Conservation (phyloP, 208 protist species). For the Wallacemonas rigidus region DNA sequence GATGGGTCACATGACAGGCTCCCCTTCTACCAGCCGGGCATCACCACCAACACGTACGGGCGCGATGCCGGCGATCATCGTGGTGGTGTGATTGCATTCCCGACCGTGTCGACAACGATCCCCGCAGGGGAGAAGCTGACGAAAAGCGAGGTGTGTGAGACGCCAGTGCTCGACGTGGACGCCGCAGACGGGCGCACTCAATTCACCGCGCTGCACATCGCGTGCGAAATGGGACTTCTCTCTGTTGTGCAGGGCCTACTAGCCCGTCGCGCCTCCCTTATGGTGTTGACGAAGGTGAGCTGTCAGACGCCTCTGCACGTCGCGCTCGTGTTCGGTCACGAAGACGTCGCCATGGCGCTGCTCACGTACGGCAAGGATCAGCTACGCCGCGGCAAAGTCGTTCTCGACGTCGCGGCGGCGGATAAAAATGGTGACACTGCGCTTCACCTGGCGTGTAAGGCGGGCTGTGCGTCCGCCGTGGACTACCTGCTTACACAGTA, state of each 20-base stretch:
- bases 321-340: constrained; percentile 54
- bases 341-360: constrained; percentile 62
- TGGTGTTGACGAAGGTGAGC: constrained; percentile 49
- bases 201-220: constrained; percentile 78
- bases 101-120: neutral
- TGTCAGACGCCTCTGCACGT: constrained; percentile 69
- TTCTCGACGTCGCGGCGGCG: constrained; percentile 67
- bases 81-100: neutral
- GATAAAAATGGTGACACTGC: constrained; percentile 70
- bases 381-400: constrained; percentile 55
- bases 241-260: constrained; percentile 56
- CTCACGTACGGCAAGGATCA: constrained; percentile 79
- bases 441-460: constrained; percentile 59
- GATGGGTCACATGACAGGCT: too few relatives aligned
- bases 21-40: too few relatives aligned
- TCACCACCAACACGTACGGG: too few relatives aligned
- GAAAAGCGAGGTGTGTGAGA: neutral
- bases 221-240: constrained; percentile 68
- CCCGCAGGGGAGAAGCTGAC: neutral
- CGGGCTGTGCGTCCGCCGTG: constrained; percentile 55
- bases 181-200: constrained; percentile 65
- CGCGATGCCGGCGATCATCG: too few relatives aligned
- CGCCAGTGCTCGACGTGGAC: constrained; percentile 66
- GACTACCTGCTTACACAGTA: constrained; percentile 86
- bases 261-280: constrained; percentile 55